Conservation (phyloP, 1,139 yeast species). For the Wickerhamiella pararugosa region DNA sequence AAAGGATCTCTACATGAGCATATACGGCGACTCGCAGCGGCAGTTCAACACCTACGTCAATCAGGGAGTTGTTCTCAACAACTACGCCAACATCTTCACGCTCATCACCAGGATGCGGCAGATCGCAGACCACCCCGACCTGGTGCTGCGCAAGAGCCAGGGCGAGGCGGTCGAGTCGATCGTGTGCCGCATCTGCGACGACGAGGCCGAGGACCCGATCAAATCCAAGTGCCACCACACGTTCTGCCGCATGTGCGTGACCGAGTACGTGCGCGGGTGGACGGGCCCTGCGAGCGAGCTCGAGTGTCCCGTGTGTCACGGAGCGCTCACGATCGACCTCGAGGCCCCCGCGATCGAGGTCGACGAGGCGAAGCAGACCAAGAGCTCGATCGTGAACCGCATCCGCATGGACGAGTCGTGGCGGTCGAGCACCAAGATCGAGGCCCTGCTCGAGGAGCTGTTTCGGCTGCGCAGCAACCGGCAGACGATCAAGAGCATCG, state of each 20-base stretch:
- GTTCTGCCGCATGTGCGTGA: conserved; percentile 83
- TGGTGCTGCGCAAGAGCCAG: conserved; percentile 53
- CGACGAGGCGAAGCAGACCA: conserved; percentile 40
- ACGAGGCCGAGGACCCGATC: conserved; percentile 95
- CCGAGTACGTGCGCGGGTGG: conserved; percentile 76
- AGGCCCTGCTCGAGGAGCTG: conserved; percentile 85
- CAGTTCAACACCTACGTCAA: conserved; percentile 77
- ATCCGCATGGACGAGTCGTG: conserved; percentile 76
- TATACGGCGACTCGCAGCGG: conserved; percentile 75
- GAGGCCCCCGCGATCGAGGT: conserved; percentile 78
- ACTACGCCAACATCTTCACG: conserved; percentile 92
- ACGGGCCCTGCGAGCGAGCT: conserved; percentile 47
- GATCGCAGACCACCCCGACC: conserved; percentile 94
- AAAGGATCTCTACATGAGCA: conserved; percentile 73
- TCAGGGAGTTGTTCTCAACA: conserved; percentile 86
- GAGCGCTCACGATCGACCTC: conserved; percentile 76
- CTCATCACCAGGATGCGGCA: conserved; percentile 95
- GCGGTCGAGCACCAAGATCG: conserved; percentile 91
- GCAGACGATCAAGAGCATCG: conserved; percentile 86
- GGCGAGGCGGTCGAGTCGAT: conserved; percentile 37
- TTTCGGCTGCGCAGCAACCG: conserved; percentile 74
- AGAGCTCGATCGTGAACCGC: conserved; percentile 78
- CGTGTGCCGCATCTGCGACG: conserved; percentile 88
- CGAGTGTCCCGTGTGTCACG: conserved; percentile 93
- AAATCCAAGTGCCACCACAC: conserved; percentile 86